phyloP scores from a whole-genome alignment of 129 eudicot species.

The Oenanthe sinensis region DNA sequence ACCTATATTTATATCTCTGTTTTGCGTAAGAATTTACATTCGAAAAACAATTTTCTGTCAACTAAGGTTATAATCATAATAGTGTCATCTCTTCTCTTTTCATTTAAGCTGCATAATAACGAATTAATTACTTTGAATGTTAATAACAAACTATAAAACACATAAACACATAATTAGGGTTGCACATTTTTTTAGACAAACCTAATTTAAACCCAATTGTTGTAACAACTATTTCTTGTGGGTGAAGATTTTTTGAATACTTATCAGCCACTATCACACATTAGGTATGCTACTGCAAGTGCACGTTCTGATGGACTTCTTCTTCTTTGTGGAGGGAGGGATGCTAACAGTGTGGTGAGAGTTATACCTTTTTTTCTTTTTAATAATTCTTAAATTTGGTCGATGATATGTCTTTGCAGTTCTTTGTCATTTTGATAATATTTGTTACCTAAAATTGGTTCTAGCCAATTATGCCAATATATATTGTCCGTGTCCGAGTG shows the following conservation, averaged over 20 bases:
- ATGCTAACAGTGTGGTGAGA: conserved; percentile 90
- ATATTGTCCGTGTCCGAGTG: background rate
- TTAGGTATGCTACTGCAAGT: conserved; percentile 98
- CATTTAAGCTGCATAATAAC: background rate
- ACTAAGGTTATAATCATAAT: background rate
- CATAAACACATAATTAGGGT: background rate
- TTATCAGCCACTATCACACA: conserved; percentile 9
- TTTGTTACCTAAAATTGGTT: background rate
- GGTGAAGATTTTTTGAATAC: background rate
- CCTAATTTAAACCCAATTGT: background rate
- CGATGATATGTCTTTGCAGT: background rate
- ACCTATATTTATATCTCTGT: background rate
- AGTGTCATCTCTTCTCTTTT: background rate
- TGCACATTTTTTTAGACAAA: background rate
- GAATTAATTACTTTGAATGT: background rate
- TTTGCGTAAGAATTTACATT: background rate
- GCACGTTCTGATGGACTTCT: conserved; percentile 98
- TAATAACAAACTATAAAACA: background rate
- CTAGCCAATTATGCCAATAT: background rate
- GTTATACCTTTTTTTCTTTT: conserved; percentile 4
- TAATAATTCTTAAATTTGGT: background rate
- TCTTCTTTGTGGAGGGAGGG: conserved; percentile 93
- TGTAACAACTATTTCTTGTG: background rate
- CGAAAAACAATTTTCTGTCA: background rate
- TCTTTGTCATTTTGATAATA: background rate